Conservation (phyloP, 1,139 yeast genomes). For the Eremothecium sinecaudum region DNA sequence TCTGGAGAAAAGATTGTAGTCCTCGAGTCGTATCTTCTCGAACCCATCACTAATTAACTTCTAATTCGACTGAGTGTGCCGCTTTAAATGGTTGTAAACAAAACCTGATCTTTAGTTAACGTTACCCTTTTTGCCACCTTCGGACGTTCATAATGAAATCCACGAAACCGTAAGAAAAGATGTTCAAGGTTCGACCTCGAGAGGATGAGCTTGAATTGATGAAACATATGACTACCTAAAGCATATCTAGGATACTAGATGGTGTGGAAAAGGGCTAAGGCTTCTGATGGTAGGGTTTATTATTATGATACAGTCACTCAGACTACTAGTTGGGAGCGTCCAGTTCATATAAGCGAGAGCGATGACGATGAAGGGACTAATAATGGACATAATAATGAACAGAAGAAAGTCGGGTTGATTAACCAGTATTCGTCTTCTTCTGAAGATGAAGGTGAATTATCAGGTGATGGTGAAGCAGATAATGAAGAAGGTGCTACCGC, state of each 20-base stretch:
- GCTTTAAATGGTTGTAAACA: no score
- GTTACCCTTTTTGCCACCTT: no score
- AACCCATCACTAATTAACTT: slow-evolving; percentile 37
- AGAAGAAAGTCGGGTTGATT: slow-evolving; percentile 39
- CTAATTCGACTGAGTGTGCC: no score
- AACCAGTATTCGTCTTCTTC: slow-evolving; percentile 11
- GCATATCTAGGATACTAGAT: no score
- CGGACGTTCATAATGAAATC: no score
- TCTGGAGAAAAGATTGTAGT: slow-evolving; percentile 98
- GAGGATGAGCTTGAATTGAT: no score
- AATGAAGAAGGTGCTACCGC: slow-evolving; percentile 8
- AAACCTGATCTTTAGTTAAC: no score
- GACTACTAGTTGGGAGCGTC: slow-evolving; percentile 76
- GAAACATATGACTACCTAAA: no score
- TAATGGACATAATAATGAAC: slow-evolving; percentile 16
- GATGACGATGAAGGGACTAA: slow-evolving; percentile 4
- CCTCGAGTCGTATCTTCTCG: slow-evolving; percentile 90
- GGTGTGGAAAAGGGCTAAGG: slow-evolving; percentile 56
- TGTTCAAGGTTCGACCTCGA: no score
- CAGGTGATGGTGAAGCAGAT: slow-evolving; percentile 3
- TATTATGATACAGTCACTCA: slow-evolving; percentile 60
- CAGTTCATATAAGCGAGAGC: slow-evolving; percentile 36
- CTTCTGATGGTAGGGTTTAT: slow-evolving; percentile 60
- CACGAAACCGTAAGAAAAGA: background rate
- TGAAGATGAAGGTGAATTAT: slow-evolving; percentile 1